Evolutionary conservation across 352 stramenopile genomes (phyloP).

Genomic region (Peronospora destructor): DNA sequence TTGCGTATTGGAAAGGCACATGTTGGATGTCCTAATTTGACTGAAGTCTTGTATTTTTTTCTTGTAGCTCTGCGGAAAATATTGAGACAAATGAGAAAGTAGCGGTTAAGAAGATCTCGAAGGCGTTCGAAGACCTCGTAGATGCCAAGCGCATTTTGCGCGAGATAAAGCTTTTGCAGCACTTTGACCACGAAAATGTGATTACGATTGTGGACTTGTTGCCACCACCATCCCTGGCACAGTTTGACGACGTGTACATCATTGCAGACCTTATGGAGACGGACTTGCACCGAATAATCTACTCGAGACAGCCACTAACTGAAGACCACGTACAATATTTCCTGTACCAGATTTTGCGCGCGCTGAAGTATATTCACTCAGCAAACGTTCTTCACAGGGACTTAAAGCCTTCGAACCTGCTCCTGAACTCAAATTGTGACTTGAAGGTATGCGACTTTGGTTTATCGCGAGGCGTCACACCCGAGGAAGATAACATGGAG

Average conservation of each 20-base stretch:
- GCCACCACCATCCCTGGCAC: slow-evolving; percentile 85
- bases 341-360: slow-evolving; percentile 94
- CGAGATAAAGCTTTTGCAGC: slow-evolving; percentile 92
- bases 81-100: slow-evolving; percentile 78
- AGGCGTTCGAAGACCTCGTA: slow-evolving; percentile 95
- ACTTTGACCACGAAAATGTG: slow-evolving; percentile 93
- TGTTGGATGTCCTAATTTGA: neutral
- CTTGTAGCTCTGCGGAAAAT: slow-evolving; percentile 67
- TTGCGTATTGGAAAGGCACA: neutral
- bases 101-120: slow-evolving; percentile 86
- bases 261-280: slow-evolving; percentile 98
- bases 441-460: slow-evolving; percentile 91
- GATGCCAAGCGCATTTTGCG: slow-evolving; percentile 98
- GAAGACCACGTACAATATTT: slow-evolving; percentile 93
- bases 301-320: slow-evolving; percentile 89
- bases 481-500: slow-evolving; percentile 85
- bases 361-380: slow-evolving; percentile 92
- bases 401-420: slow-evolving; percentile 95
- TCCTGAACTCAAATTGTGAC: slow-evolving; percentile 93
- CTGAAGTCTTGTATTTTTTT: neutral
- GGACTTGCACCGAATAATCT: slow-evolving; percentile 97
- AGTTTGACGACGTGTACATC: slow-evolving; percentile 98
- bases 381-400: slow-evolving; percentile 93
- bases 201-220: slow-evolving; percentile 94
- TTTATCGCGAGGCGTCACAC: slow-evolving; percentile 75